These are phyloP conservation scores for Lolium rigidum DNA, from an alignment of 176 grass and related monocot species.

Conservation along the genomic window DNA sequence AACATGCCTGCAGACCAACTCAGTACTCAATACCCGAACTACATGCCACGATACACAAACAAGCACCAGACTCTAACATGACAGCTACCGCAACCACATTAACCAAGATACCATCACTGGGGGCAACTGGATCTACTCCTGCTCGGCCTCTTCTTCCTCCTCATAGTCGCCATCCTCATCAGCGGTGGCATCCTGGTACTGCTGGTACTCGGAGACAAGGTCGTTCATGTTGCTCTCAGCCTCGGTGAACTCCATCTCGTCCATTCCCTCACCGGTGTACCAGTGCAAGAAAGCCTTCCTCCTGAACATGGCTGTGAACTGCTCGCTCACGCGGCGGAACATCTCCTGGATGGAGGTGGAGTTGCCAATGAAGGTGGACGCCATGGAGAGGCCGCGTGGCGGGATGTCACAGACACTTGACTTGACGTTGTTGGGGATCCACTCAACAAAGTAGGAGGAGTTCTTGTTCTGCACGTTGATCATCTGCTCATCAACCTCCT, in stretches of 20 bases:
- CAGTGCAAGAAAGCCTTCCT: slow-evolving; percentile 94
- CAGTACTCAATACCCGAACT: background rate
- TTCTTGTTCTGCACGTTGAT: slow-evolving; percentile 86
- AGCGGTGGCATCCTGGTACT: slow-evolving; percentile 56
- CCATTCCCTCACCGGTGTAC: slow-evolving; percentile 87
- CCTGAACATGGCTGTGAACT: slow-evolving; percentile 92
- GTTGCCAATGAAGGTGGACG: slow-evolving; percentile 73
- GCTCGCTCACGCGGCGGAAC: slow-evolving; percentile 75
- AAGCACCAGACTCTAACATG: background rate
- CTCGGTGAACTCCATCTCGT: slow-evolving; percentile 96
- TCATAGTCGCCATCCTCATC: slow-evolving; percentile 48
- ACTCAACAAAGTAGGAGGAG: slow-evolving; percentile 84
- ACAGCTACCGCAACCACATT: background rate
- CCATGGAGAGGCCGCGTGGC: slow-evolving; percentile 68
- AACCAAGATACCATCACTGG: background rate
- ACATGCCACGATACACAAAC: slow-evolving; percentile 23
- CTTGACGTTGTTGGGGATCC: slow-evolving; percentile 80
- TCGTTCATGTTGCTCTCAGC: slow-evolving; percentile 66
- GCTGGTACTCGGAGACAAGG: slow-evolving; percentile 61
- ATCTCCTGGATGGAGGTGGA: slow-evolving; percentile 90
- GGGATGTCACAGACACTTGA: slow-evolving; percentile 82
- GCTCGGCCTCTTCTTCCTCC: slow-evolving; percentile 35
- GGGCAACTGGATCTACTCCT: slow-evolving; percentile 7
- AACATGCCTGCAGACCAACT: slow-evolving; percentile 6
- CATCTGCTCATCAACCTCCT: slow-evolving; percentile 92